A percentile compares a stretch with the other conserved stretches of the same genome.
These are phyloP conservation scores for Puccinia novopanici DNA, from an alignment of 1,284 basidiomycete genomes.

Conservation along the genomic window DNA sequence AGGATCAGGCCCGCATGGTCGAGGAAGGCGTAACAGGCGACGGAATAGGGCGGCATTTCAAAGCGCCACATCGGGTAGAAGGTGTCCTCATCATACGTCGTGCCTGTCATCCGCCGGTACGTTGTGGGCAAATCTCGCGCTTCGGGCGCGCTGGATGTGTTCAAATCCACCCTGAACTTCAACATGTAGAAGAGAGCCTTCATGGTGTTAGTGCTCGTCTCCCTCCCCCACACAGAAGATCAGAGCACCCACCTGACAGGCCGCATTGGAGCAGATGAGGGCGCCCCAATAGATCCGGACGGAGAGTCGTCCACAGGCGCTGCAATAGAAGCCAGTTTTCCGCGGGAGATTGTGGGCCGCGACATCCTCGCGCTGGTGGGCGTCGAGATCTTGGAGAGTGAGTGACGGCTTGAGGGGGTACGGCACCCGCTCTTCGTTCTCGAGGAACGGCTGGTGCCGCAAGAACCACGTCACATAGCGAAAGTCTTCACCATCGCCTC, in stretches of 20 bases:
- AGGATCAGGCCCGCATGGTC: constrained; percentile 24
- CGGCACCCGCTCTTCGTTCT: constrained; percentile 21
- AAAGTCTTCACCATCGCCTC: no score
- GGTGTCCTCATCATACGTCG: background rate
- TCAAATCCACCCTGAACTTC: constrained; percentile 17
- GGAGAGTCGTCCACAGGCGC: constrained; percentile 34
- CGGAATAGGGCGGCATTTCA: background rate
- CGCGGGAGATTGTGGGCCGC: background rate
- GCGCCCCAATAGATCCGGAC: constrained; percentile 40
- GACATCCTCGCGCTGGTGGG: background rate
- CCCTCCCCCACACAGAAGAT: background rate
- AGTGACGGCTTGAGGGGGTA: constrained; percentile 21
- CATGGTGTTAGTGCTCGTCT: no score
- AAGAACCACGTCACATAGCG: constrained; percentile 29
- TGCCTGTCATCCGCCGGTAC: background rate
- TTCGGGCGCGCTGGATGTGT: no score
- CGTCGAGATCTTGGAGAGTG: constrained; percentile 12
- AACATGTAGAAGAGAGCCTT: no score
- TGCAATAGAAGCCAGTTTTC: constrained; percentile 35
- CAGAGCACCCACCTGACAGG: constrained; percentile 15
- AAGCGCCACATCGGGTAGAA: constrained; percentile 5
- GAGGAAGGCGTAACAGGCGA: constrained; percentile 14
- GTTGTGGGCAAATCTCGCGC: constrained; percentile 6
- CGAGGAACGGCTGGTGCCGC: constrained; percentile 18
- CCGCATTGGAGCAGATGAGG: constrained; percentile 34